Percentiles rank a stretch among this genome's conserved stretches.
These are phyloP conservation scores for Termitomyces heimii DNA, from an alignment of 768 basidiomycete genomes.

Conservation along the genomic window DNA sequence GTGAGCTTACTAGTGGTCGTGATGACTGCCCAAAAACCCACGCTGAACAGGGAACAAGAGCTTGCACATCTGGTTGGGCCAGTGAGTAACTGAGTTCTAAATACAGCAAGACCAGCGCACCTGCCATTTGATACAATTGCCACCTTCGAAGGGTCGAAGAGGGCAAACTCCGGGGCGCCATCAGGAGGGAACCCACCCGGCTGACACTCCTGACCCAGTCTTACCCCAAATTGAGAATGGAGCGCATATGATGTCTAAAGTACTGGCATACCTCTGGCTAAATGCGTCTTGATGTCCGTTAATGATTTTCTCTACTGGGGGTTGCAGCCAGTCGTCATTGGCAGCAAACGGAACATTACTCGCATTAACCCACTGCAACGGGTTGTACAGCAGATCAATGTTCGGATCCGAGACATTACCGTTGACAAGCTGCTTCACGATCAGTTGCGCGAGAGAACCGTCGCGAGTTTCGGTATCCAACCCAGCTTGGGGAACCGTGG, in stretches of 20 bases:
- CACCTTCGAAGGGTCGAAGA: constrained; percentile 45
- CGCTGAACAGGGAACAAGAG: constrained; percentile 42
- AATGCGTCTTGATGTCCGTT: constrained; percentile 47
- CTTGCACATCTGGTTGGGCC: constrained; percentile 34
- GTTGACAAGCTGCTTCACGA: constrained; percentile 37
- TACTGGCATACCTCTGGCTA: constrained; percentile 33
- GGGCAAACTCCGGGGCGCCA: constrained; percentile 31
- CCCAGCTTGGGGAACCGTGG: constrained; percentile 49
- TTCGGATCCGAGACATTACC: constrained; percentile 36
- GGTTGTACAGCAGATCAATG: constrained; percentile 39
- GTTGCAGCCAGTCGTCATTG: constrained; percentile 40
- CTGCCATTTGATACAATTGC: constrained; percentile 54
- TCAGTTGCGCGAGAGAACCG: constrained; percentile 42
- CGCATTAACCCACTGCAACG: constrained; percentile 41
- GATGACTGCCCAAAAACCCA: constrained; percentile 15
- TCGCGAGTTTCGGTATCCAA: constrained; percentile 44
- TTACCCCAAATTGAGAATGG: constrained; percentile 12
- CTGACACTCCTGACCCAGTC: constrained; percentile 42
- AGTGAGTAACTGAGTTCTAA: neutral
- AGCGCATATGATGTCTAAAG: neutral
- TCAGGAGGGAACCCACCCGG: constrained; percentile 17
- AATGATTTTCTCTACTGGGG: constrained; percentile 32
- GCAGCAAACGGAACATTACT: constrained; percentile 37
- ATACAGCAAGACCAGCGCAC: constrained; percentile 15
- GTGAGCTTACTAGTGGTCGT: neutral